phyloP scores from a whole-genome alignment of 2,329 filamentous ascomycete genomes.

The Curvularia sp. region DNA sequence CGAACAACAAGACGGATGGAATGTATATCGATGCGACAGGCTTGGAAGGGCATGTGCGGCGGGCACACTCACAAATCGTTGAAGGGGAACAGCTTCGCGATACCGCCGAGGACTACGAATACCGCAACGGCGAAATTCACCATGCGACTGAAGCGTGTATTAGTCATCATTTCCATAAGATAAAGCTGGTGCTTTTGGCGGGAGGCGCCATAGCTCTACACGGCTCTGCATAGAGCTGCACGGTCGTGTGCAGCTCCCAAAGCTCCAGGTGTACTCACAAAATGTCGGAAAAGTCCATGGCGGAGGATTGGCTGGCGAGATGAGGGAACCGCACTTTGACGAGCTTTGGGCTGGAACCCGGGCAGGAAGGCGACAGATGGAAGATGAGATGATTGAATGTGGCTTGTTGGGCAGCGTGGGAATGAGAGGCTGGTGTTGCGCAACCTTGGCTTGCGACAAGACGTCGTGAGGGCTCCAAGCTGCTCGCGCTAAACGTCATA shows the following conservation, averaged over 20 bases:
- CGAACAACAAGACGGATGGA: not conserved
- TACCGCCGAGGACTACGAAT: slow-evolving; percentile 85
- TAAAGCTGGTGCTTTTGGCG: slow-evolving; percentile 14
- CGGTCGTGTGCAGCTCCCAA: slow-evolving; percentile 1
- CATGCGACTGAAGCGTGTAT: slow-evolving; percentile 71
- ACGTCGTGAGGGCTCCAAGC: slow-evolving; percentile 16
- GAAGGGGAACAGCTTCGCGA: slow-evolving; percentile 71
- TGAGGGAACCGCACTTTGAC: slow-evolving; percentile 48
- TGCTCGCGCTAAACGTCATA: slow-evolving; percentile 21
- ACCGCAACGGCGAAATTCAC: slow-evolving; percentile 90
- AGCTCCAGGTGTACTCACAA: slow-evolving; percentile 69
- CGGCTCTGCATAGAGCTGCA: slow-evolving; percentile 27
- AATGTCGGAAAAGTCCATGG: slow-evolving; percentile 90
- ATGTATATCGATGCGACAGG: slow-evolving; percentile 2
- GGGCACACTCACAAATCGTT: slow-evolving; percentile 53
- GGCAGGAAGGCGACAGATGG: slow-evolving; percentile 5
- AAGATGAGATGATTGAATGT: slow-evolving; percentile 8
- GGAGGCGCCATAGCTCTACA: slow-evolving; percentile 24
- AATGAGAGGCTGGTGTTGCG: slow-evolving; percentile 22
- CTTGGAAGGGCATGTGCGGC: slow-evolving; percentile 3
- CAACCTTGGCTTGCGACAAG: slow-evolving; percentile 18
- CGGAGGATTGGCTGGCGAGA: slow-evolving; percentile 35
- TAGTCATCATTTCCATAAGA: slow-evolving; percentile 8
- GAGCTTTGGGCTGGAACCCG: slow-evolving; percentile 13
- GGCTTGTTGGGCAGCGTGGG: slow-evolving; percentile 3